Evolutionary conservation across 495 filamentous ascomycete genomes (phyloP), one percentile per base, ranked within the genome.

Genomic region (Neurospora sp.): DNA sequence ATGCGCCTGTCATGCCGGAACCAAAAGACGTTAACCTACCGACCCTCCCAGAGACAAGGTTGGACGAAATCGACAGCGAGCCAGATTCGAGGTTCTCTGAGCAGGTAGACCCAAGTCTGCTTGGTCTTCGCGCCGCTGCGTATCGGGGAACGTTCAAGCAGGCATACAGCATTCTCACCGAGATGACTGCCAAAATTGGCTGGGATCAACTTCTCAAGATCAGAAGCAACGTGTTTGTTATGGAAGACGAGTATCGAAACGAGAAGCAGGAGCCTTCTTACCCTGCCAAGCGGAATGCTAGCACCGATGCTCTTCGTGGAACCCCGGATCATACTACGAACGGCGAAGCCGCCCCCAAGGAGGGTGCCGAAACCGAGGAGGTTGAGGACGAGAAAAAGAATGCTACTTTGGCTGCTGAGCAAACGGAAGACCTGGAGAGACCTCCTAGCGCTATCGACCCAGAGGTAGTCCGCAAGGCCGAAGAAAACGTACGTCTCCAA

Each of bases 201-300:
- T 99, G 96, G 96, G 96, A 99, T 78, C 93, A 97, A 77, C 86
- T 99, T 16, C 86, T 99, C 37, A 94, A 92, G 79, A 94, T 94
- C 75, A 88, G 96, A 70, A 98, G 95, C 82, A 93, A 95, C 73
- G 96, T 98, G 6, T 99, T 99, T 77, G 96, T 99, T 39, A 99
- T 99, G 96, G 96, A 99, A 78, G 96, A 99, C 78, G 96, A 99
- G 80, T 99, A 99, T 76, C 89, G 96, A 18, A 91, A 88, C 71
- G 96, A 99, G 82, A 94, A 93, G 76, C 91, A 96, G 73, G 90
- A 91, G 72, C 76, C 77, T 18, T 78, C 84, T 16, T 84, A 84
- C 18, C 80, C 85, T 4, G 79, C 85, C 39, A 89, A 89, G 69
- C 87, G 89, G 35, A 93, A 90, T 77, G 89, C 92, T 38, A 95